Percentiles rank a stretch among this genome's conserved stretches.
phyloP scores from a whole-genome alignment of 176 grass and related monocot species.

The Guadua angustifolia region DNA sequence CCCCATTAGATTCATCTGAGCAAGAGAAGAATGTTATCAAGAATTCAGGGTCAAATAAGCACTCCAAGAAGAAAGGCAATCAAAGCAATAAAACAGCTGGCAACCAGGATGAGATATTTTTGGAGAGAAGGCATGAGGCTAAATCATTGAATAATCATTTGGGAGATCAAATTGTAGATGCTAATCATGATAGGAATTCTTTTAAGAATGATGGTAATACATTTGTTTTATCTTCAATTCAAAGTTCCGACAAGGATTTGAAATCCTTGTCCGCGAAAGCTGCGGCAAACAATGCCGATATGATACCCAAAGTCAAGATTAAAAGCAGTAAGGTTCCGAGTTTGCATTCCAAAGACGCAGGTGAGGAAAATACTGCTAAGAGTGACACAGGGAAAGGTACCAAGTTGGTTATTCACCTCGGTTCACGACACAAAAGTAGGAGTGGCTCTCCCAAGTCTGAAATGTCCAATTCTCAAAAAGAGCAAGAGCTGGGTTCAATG shows the following conservation, averaged over 20 bases:
- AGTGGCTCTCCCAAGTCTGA: slow-evolving; percentile 81
- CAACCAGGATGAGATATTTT: slow-evolving; percentile 60
- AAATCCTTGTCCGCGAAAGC: slow-evolving; percentile 47
- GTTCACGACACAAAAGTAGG: slow-evolving; percentile 76
- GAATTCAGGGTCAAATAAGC: slow-evolving; percentile 61
- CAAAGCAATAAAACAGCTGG: slow-evolving; percentile 51
- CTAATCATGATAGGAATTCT: slow-evolving; percentile 46
- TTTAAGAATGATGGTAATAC: slow-evolving; percentile 50
- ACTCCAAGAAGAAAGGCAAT: slow-evolving; percentile 69
- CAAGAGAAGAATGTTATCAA: slow-evolving; percentile 54
- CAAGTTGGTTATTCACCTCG: slow-evolving; percentile 92
- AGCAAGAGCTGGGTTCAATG: slow-evolving; percentile 62
- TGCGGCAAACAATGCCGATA: slow-evolving; percentile 39
- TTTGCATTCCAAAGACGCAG: slow-evolving; percentile 68
- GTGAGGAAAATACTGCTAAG: slow-evolving; percentile 61
- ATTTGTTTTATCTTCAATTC: slow-evolving; percentile 54
- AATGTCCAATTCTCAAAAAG: slow-evolving; percentile 74
- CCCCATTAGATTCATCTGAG: slow-evolving; percentile 57
- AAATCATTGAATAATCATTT: slow-evolving; percentile 60
- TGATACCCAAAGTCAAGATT: slow-evolving; percentile 73
- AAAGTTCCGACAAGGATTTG: slow-evolving; percentile 50
- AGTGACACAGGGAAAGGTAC: slow-evolving; percentile 73
- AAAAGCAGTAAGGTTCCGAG: slow-evolving; percentile 63
- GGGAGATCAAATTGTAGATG: slow-evolving; percentile 57
- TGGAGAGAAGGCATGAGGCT: slow-evolving; percentile 60